Percentiles rank a stretch among this genome's conserved stretches.
Evolutionary conservation across 306 rosid species (phyloP).

Genomic region (Alnus rubra): DNA sequence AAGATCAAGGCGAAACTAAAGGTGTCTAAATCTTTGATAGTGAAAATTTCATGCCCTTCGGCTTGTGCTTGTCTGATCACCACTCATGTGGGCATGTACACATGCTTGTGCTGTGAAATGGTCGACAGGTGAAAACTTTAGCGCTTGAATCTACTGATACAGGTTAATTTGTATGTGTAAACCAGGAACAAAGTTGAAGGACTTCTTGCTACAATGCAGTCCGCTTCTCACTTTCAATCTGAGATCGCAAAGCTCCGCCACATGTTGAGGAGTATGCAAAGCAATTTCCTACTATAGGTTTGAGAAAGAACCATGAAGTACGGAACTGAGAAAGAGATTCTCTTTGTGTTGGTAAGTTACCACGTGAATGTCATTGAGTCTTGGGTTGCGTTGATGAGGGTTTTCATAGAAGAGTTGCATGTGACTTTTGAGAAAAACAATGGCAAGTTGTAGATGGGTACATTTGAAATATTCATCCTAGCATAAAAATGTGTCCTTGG

Average conservation of each 20-base stretch:
- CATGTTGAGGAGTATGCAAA: conserved; percentile 86
- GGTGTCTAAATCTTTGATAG: conserved; percentile 42
- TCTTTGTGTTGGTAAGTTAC: conserved; percentile 35
- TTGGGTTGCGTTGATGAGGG: neutral
- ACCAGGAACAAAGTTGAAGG: conserved; percentile 94
- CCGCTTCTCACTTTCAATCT: conserved; percentile 62
- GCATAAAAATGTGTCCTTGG: neutral
- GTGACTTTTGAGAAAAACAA: neutral
- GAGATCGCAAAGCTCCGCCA: conserved; percentile 73
- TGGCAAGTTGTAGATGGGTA: neutral
- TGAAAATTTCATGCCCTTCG: neutral
- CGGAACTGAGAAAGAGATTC: conserved; percentile 52
- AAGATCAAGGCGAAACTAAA: conserved; percentile 77
- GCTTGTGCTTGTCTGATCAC: conserved; percentile 22
- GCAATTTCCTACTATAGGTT: conserved; percentile 90
- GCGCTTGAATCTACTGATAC: conserved; percentile 28
- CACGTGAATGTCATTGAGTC: conserved; percentile 4
- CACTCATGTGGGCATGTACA: neutral
- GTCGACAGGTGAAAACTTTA: neutral
- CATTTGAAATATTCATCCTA: neutral
- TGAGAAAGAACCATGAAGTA: conserved; percentile 86
- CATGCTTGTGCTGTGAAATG: neutral
- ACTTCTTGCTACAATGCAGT: conserved; percentile 64
- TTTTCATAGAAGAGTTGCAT: neutral
- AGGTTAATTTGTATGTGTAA: conserved; percentile 17